Percentiles rank a stretch among this genome's conserved stretches.
Conservation (phyloP, 2,329 filamentous ascomycete species). For the Drechmeria coniospora region DNA sequence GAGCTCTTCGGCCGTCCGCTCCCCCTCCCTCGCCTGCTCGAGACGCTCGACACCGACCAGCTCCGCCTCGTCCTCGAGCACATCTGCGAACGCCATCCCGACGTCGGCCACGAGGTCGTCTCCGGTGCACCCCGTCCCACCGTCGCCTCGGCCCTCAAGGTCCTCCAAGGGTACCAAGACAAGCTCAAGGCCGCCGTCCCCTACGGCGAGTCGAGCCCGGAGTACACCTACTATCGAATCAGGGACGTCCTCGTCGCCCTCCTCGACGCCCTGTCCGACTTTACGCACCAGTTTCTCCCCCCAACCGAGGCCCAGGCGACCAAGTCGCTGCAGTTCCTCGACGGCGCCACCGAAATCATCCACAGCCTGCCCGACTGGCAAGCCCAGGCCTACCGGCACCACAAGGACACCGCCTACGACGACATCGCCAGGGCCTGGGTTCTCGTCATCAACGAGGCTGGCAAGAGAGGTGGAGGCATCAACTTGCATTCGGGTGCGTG, state of each 20-base stretch:
- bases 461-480: constrained; percentile 82
- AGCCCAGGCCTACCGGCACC: constrained; percentile 71
- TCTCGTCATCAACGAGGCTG: constrained; percentile 75
- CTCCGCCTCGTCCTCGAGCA: constrained; percentile 76
- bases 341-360: constrained; percentile 79
- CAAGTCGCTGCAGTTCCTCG: constrained; percentile 71
- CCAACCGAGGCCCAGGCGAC: constrained; percentile 77
- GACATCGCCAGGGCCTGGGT: constrained; percentile 92
- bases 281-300: constrained; percentile 88
- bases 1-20: constrained; percentile 49
- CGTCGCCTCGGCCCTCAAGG: constrained; percentile 61
- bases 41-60: constrained; percentile 77
- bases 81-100: constrained; percentile 79
- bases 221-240: constrained; percentile 91
- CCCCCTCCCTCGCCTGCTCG: constrained; percentile 58
- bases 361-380: constrained; percentile 87
- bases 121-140: constrained; percentile 76
- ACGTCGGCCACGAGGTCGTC: constrained; percentile 72
- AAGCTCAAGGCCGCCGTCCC: constrained; percentile 68
- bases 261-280: constrained; percentile 81
- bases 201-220: constrained; percentile 69
- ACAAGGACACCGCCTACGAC: constrained; percentile 92
- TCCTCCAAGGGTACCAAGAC: constrained; percentile 69
- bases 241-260: constrained; percentile 66
- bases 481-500: constrained; percentile 79